Evolutionary conservation across 768 basidiomycete genomes (phyloP), one percentile per base, ranked within the genome.

Genomic region (Porphyrellus cyaneotinctus): DNA sequence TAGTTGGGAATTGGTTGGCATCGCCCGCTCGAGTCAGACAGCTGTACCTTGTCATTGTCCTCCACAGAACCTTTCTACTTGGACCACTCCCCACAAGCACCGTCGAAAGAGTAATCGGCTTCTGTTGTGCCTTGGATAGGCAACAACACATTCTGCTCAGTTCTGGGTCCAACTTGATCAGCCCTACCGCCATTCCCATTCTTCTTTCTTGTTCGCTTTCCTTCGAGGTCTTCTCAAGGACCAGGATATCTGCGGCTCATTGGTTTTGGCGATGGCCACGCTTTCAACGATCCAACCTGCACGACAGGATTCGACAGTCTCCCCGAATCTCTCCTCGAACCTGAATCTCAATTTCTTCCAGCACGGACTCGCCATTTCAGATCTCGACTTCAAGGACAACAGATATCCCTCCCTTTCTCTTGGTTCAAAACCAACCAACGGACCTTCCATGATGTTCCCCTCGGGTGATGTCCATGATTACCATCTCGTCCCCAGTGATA

Each of bases 351-450:
- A 65, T 51, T 66, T 78, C 56, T 83, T 82, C 69, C 72, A 82
- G 46, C 76, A 75, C 61, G 70, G 76, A 37, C 74, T 85, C 53
- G 63, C 73, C 36, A 75, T 84, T 66, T 72, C 78, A 51, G 84
- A 85, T 52, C 74, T 81, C 56, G 82, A 84, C 68, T 78, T 81
- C 66, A 75, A 77, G 61, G 85, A 85, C 72, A 79, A 78, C 64
- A 75, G 85, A 64, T 84, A 85, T 58, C 72, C 78, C 17, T 51
- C 72, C 43, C 61, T 73, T 18, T 51, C 68, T 8, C 54, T 72
- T 44, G 24, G 52, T 51, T 47, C 63, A 26, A 64, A 62, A 31
- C 58, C 46, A 43, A 53, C 56, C 38, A 60, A 62, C 42, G 66
- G 56, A 41, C 43, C 67, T 49, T 50, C 65, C 36, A 68, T 75